phyloP scores from a whole-genome alignment of 1,139 yeast genomes.

The Candida albicans region DNA sequence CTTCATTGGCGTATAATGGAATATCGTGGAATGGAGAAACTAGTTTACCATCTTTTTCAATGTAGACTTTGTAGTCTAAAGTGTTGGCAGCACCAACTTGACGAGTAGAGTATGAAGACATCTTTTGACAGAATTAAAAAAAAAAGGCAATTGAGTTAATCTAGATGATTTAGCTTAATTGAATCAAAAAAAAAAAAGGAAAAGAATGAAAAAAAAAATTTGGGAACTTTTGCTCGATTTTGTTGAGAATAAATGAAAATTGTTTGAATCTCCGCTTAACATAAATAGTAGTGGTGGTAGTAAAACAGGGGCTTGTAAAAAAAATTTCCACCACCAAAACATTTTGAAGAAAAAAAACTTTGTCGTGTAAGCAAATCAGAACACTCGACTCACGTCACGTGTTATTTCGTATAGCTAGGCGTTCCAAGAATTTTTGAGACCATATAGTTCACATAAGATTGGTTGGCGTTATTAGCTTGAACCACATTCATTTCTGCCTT shows the following conservation, averaged over 20 bases:
- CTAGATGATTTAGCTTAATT: too few relatives aligned
- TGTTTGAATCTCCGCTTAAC: too few relatives aligned
- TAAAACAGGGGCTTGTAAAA: too few relatives aligned
- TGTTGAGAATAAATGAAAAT: background rate
- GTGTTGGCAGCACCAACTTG: slow-evolving; percentile 92
- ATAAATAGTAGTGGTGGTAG: too few relatives aligned
- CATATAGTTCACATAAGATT: slow-evolving; percentile 5
- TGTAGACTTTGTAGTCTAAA: slow-evolving; percentile 79
- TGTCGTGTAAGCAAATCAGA: background rate
- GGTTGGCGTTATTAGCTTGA: background rate
- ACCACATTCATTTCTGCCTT: slow-evolving; percentile 59
- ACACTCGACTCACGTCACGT: slow-evolving; percentile 4
- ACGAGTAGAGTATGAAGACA: slow-evolving; percentile 73
- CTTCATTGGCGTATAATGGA: slow-evolving; percentile 69
- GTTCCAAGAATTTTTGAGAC: slow-evolving; percentile 1
- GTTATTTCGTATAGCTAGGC: slow-evolving; percentile 2
- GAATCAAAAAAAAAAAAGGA: slow-evolving; percentile 3
- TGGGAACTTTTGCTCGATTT: background rate
- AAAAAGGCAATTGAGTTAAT: slow-evolving; percentile 8
- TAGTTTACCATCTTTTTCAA: slow-evolving; percentile 50
- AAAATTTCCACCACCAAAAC: too few relatives aligned
- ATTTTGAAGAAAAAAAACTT: background rate
- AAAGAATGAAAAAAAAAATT: background rate
- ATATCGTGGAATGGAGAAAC: slow-evolving; percentile 75
- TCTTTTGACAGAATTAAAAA: slow-evolving; percentile 26